These are phyloP conservation scores for Blastobotrys ciferrii DNA, from an alignment of 1,139 yeast species.

Conservation along the genomic window DNA sequence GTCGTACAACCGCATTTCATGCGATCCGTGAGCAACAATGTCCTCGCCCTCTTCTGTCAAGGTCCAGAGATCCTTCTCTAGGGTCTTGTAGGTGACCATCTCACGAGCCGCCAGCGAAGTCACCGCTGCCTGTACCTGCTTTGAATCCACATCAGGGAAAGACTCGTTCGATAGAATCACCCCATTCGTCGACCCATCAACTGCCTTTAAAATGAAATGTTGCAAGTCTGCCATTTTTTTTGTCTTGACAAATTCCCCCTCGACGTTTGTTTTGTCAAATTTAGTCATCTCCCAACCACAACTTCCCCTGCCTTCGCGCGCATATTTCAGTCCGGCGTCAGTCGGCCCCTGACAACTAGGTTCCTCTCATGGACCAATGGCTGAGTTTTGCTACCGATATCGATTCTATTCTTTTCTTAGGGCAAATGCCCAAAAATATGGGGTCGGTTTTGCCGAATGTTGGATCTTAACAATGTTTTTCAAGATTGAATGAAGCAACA, in stretches of 20 bases:
- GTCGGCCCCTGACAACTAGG: no score
- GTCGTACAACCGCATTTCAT: constrained; percentile 77
- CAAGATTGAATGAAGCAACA: no score
- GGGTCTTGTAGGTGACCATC: constrained; percentile 72
- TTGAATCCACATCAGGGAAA: constrained; percentile 53
- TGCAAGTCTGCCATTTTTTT: constrained; percentile 46
- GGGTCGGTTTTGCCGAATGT: no score
- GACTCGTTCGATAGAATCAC: constrained; percentile 56
- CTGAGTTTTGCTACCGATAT: no score
- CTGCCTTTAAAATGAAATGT: constrained; percentile 55
- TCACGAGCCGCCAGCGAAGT: constrained; percentile 82
- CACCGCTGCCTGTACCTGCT: constrained; percentile 68
- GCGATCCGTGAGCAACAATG: constrained; percentile 77
- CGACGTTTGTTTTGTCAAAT: not conserved
- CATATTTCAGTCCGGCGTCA: constrained; percentile 6
- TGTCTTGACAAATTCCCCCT: not conserved
- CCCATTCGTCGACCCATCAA: constrained; percentile 53
- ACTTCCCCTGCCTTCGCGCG: not conserved
- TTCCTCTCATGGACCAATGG: no score
- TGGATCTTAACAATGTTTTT: no score
- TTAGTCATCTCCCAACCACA: constrained; percentile 1
- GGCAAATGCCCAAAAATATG: no score
- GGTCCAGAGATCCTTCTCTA: constrained; percentile 73
- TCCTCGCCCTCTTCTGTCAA: constrained; percentile 82
- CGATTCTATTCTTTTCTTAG: no score